Evolutionary conservation across 495 filamentous ascomycete species (phyloP).

Genomic region (Apiosordaria backusii): DNA sequence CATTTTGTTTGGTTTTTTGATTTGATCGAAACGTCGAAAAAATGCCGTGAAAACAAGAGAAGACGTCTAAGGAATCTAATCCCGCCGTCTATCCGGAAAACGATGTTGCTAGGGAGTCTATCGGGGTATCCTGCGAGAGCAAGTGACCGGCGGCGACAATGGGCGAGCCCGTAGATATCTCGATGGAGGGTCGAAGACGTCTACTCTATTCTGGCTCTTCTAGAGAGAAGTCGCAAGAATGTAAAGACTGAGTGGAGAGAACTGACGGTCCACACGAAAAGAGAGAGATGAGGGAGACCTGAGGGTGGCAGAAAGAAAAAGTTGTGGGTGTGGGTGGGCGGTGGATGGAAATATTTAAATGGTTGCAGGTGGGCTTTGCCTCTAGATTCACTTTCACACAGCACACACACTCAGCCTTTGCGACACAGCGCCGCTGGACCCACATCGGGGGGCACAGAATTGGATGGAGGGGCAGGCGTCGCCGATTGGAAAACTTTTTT

Average conservation of each 20-base stretch:
- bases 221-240: slow-evolving; percentile 26
- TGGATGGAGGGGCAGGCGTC: slow-evolving; percentile 27
- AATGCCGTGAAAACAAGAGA: slow-evolving; percentile 11
- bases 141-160: slow-evolving; percentile 8
- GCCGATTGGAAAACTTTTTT: slow-evolving; percentile 34
- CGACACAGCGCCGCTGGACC: slow-evolving; percentile 13
- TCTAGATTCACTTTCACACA: slow-evolving; percentile 15
- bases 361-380: not conserved
- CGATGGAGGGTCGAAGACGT: slow-evolving; percentile 39
- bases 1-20: slow-evolving; percentile 29
- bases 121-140: slow-evolving; percentile 25
- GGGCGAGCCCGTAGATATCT: slow-evolving; percentile 34
- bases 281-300: slow-evolving; percentile 27
- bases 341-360: slow-evolving; percentile 30
- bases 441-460: slow-evolving; percentile 13
- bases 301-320: slow-evolving; percentile 19
- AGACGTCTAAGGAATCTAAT: slow-evolving; percentile 27
- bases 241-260: slow-evolving; percentile 35
- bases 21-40: slow-evolving; percentile 6
- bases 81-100: slow-evolving; percentile 29
- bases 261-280: slow-evolving; percentile 21
- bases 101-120: slow-evolving; percentile 21
- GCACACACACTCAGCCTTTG: too few species aligned
- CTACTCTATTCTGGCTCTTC: slow-evolving; percentile 39
- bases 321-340: slow-evolving; percentile 20